Conservation (phyloP, 148 eudicot genomes). For the Dianthus caryophyllus region DNA sequence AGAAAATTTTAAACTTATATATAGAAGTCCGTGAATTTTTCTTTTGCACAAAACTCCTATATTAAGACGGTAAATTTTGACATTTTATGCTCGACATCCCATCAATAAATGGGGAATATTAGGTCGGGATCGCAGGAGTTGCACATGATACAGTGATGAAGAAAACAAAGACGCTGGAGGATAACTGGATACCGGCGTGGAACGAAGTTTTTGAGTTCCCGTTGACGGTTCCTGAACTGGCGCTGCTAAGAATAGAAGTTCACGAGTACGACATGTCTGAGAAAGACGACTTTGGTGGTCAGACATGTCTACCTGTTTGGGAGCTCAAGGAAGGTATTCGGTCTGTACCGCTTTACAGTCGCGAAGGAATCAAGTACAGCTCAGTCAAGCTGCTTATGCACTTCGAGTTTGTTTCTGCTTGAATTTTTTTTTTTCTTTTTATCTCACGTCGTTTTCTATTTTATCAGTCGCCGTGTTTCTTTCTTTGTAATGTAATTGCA, state of each 20-base stretch:
- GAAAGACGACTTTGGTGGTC: constrained; percentile 36
- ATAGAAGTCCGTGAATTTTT: too few relatives aligned
- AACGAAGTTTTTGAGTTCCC: constrained; percentile 32
- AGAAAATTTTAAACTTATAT: too few relatives aligned
- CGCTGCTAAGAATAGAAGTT: constrained; percentile 33
- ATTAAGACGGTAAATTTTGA: too few relatives aligned
- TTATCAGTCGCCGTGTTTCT: background rate
- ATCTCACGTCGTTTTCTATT: background rate
- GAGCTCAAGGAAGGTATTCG: constrained; percentile 33
- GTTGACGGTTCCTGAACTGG: constrained; percentile 32
- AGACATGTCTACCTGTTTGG: constrained; percentile 36
- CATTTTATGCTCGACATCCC: background rate
- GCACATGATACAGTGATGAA: constrained; percentile 26
- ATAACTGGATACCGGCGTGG: constrained; percentile 40
- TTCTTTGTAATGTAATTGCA: constrained; percentile 7
- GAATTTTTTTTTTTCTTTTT: constrained; percentile 2
- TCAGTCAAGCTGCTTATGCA: constrained; percentile 32
- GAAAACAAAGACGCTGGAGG: constrained; percentile 30
- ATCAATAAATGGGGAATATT: background rate
- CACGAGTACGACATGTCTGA: constrained; percentile 38
- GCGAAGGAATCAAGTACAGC: constrained; percentile 27
- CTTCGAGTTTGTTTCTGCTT: constrained; percentile 20
- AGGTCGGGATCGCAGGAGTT: constrained; percentile 35
- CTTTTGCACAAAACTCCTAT: too few relatives aligned
- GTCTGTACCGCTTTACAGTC: constrained; percentile 27